Evolutionary conservation across 768 basidiomycete genomes (phyloP).

Genomic region (Lentinus tigrinus): DNA sequence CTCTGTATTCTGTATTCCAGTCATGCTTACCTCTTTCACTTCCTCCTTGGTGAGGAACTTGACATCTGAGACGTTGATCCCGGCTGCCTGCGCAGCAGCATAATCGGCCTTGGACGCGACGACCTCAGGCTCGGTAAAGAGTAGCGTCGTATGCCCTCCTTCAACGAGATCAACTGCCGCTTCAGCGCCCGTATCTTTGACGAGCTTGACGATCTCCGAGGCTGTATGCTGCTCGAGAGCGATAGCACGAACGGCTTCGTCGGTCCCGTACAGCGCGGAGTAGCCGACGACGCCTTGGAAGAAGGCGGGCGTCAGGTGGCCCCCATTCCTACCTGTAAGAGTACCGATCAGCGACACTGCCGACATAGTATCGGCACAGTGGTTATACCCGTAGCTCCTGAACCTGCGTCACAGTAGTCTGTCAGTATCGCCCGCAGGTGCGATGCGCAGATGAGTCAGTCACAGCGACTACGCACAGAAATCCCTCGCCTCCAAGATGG

Average conservation of each 20-base stretch:
- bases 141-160: conserved; percentile 50
- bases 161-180: conserved; percentile 61
- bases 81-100: conserved; percentile 51
- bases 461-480: conserved; percentile 60
- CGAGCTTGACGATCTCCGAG: conserved; percentile 45
- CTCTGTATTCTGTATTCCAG: background rate
- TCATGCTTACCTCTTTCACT: conserved; percentile 42
- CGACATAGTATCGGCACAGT: background rate
- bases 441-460: too few species aligned
- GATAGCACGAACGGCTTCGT: conserved; percentile 54
- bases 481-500: conserved; percentile 81
- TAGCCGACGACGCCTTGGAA: conserved; percentile 47
- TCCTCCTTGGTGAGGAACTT: conserved; percentile 48
- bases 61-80: conserved; percentile 43
- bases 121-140: conserved; percentile 48
- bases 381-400: conserved; percentile 69
- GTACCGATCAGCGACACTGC: background rate
- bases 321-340: conserved; percentile 71
- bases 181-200: conserved; percentile 42
- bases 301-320: conserved; percentile 59
- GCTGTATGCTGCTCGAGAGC: conserved; percentile 59
- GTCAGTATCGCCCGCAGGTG: background rate
- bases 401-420: conserved; percentile 44
- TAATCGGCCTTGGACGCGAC: conserved; percentile 41
- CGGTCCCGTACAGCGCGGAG: conserved; percentile 40